phyloP scores from a whole-genome alignment of 768 basidiomycete genomes.

The Rubroboletus pulcherrimus region DNA sequence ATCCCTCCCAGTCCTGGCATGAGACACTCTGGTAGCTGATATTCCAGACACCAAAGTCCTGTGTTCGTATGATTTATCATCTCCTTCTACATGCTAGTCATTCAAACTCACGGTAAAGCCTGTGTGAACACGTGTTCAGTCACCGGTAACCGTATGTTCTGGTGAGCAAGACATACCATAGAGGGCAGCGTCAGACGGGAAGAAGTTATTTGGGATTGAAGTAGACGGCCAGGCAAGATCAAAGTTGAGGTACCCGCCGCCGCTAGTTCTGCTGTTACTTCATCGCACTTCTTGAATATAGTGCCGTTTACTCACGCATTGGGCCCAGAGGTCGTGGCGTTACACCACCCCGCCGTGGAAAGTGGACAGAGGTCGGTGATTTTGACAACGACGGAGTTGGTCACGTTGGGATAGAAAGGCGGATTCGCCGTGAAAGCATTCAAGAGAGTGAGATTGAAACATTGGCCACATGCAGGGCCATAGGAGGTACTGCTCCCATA shows the following conservation, averaged over 20 bases:
- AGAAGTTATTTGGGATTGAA: slow-evolving; percentile 68
- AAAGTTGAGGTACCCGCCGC: slow-evolving; percentile 71
- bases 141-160: background rate
- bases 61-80: background rate
- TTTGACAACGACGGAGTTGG: slow-evolving; percentile 68
- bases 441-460: slow-evolving; percentile 73
- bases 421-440: slow-evolving; percentile 65
- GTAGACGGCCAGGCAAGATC: slow-evolving; percentile 76
- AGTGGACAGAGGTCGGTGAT: slow-evolving; percentile 78
- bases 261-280: slow-evolving; percentile 39
- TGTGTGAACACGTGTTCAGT: slow-evolving; percentile 33
- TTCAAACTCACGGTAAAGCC: slow-evolving; percentile 37
- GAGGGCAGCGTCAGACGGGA: slow-evolving; percentile 62
- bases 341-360: slow-evolving; percentile 63
- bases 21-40: slow-evolving; percentile 63
- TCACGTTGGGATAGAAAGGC: slow-evolving; percentile 60
- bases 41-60: slow-evolving; percentile 91
- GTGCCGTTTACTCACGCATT: slow-evolving; percentile 52
- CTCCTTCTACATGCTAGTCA: background rate
- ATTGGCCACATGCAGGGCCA: slow-evolving; percentile 72
- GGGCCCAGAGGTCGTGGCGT: slow-evolving; percentile 53
- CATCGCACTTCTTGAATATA: background rate
- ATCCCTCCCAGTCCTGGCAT: slow-evolving; percentile 68
- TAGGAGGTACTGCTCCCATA: slow-evolving; percentile 71
- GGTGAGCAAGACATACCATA: slow-evolving; percentile 47